Base-by-base conservation (phyloP, 2,329 filamentous ascomycete genomes). In the Fusarium ambrosium region DNA sequence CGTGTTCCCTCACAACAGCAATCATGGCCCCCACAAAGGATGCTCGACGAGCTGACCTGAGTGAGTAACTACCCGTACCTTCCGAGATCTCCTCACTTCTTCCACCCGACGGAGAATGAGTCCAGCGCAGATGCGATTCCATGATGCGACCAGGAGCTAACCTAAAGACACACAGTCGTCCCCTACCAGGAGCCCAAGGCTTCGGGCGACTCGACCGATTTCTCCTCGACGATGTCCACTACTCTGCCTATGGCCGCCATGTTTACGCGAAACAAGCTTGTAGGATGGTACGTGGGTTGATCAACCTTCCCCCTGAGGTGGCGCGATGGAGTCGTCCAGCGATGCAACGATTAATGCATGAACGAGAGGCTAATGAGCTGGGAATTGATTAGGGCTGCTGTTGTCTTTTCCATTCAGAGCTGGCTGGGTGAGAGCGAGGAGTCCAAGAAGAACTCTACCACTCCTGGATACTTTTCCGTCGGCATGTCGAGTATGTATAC, bases 161-260 rank as follows among this genome's bases (percentile, higher is more conserved):
- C 69, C 37, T 53, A n/a, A 27, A 53, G 53, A 45, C 67, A n/a
- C 24, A 36, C 82, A 98, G 95, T 95, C 81, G 94, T 98, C 78
- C 95, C 95, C 70, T 98, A 97, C 84, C 91, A 94, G 84, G 93
- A 93, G 78, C 94, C 95, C 51, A 86, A 88, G 59, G 87, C 90
- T 78, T 91, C 92, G 79, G 89, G 88, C 79, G 89, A 90, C 22
- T 79, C 86, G 72, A 86, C 89, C 75, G 95, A 98, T 80, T 89
- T 97, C 83, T 87, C 90, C 63, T 92, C 93, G 84, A 94, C 88
- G 32, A 80, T 92, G 65, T 86, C 89, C 32, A 96, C 92, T 80
- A 97, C 95, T 39, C 87, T 98, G 81, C 96, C 96, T 69, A 98
- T 98, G 96, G 95, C 93, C 84, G 94, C 88, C 39, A 80, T 92